These are phyloP conservation scores for Mycena amicta DNA, from an alignment of 768 basidiomycete species.

Conservation along the genomic window DNA sequence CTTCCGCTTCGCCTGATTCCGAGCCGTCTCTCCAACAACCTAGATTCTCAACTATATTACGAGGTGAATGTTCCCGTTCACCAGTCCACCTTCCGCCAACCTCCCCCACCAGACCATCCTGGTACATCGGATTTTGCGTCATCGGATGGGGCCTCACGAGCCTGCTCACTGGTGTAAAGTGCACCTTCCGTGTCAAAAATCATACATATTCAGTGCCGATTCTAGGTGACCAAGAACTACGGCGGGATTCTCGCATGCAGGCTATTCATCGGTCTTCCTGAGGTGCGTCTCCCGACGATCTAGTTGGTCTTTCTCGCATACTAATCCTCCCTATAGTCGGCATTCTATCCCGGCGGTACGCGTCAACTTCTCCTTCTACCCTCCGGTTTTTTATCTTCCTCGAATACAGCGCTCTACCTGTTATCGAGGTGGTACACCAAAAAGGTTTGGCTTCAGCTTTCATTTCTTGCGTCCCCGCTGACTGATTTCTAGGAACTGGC, in stretches of 20 bases:
- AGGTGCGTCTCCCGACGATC: conserved; percentile 31
- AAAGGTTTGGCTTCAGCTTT: conserved; percentile 39
- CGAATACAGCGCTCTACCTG: conserved; percentile 35
- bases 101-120: conserved; percentile 48
- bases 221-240: conserved; percentile 54
- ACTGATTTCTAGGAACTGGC: conserved; percentile 54
- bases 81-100: neutral
- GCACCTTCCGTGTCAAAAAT: conserved; percentile 7
- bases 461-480: conserved; percentile 6
- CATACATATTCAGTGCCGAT: neutral
- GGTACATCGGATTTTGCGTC: conserved; percentile 62
- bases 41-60: conserved; percentile 57
- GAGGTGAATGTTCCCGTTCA: conserved; percentile 35
- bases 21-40: neutral
- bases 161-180: conserved; percentile 57
- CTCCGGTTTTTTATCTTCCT: too few relatives aligned
- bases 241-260: conserved; percentile 57
- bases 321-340: conserved; percentile 37
- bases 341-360: conserved; percentile 62
- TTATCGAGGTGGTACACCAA: conserved; percentile 57
- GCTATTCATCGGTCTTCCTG: conserved; percentile 65
- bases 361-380: neutral
- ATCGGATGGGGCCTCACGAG: conserved; percentile 65
- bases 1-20: neutral
- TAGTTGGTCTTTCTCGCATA: neutral